Base-by-base conservation (phyloP, 2,329 filamentous ascomycete genomes). In the Colletotrichum plurivorum region DNA sequence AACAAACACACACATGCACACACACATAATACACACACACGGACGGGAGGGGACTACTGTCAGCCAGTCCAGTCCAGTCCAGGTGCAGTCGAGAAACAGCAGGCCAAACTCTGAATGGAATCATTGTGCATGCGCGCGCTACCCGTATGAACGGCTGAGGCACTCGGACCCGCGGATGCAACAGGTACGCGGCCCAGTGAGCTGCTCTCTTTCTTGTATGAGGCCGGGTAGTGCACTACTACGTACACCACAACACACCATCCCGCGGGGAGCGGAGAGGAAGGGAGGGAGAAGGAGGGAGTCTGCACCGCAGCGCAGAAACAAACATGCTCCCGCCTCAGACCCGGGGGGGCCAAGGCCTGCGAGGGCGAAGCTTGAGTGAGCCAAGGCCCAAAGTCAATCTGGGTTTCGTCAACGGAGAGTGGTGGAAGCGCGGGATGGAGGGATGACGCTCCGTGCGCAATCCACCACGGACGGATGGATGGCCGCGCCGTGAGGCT, bases 301-400 rank as follows among this genome's bases (percentile, higher is more conserved):
- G 31, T 36, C 31, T 10, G 31, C 31, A 36, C 31, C 31, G 31
- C 31, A 10, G 15, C 7, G 41, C 16, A 20, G 43, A 60, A 59
- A 53, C 31, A 64, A 68, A 64, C 60, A 43, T 22, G 25, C 49
- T 55, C 48, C 48, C 54, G 41, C 54, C 15, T 68, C 65, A 65
- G 61, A 59, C 25, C 59, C 53, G 13, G 20, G 53, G 61, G 20
- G 53, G 61, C 41, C 61, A 65, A 51, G 48, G n/a, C 46, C 43
- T 69, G 66, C 61, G 49, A 59, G 41, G 66, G 31, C 49, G 36
- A 65, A 69, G 61, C 66, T 65, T 69, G 54, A 60, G 61, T 69
- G 54, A 60, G 61, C 66, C 54, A 59, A 59, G 36, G 27, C 56
- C 54, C 61, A 60, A 69, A 65, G 66, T 65, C 66, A 60, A 69